Evolutionary conservation across 2,329 filamentous ascomycete genomes (phyloP), one percentile per base, ranked within the genome.

Genomic region (Fusarium compactum): DNA sequence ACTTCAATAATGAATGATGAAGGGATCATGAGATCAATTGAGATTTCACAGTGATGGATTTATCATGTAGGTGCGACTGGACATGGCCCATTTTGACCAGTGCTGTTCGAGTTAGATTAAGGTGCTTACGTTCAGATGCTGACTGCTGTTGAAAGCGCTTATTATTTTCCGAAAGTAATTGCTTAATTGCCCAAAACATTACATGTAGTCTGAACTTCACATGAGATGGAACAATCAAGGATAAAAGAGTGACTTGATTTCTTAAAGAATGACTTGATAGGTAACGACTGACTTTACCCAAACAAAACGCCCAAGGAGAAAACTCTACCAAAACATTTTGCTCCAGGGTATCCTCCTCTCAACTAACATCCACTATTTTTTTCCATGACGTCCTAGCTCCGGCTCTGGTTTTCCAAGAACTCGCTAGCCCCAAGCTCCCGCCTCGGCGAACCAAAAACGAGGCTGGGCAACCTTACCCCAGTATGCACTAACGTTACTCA

Each of bases 371-470:
- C 16, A 47, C 44, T 46, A 38, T 15, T 7, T 22, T 18, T 32
- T 18, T 57, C 24, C 29, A 57, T 51, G 30, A 50, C 40, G 10
- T 38, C 14, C n/a, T 27, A 24, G 1, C 1, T 38, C 58, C 15
- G 25, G 18, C 8, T n/a, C 30, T n/a, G 18, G 15, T 14, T 22
- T 53, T 53, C 45, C 27, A 25, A 38, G 29, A 52, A 32, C 4
- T 43, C 32, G 15, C 34, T 41, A 45, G 27, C 4, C 8, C 18
- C 29, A 47, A 59, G 24, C 20, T 38, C 41, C 34, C 16, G 22
- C 20, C 52, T 43, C 16, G 4, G 60, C 45, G 22, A 63, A 34
- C 30, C 38, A 20, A n/a, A 27, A 45, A 54, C 25, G 38, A 61
- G 53, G 24, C 46, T 44, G 46, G n/a, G 20, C n/a, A 48, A 40